These are phyloP conservation scores for Cyphellophora europaea DNA, from an alignment of 2,329 filamentous ascomycete species.

Conservation along the genomic window DNA sequence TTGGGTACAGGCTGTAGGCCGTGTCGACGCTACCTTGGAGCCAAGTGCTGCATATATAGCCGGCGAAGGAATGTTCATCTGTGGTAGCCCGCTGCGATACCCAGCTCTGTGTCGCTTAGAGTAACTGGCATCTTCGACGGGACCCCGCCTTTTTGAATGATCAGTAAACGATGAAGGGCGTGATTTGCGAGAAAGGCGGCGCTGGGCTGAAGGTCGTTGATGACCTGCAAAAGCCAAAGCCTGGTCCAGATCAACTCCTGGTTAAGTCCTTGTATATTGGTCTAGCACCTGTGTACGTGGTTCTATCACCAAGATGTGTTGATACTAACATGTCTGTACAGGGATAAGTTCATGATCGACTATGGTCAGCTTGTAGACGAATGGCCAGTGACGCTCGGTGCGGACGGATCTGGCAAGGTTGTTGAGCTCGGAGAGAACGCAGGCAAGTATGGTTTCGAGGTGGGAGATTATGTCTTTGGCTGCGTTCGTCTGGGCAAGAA, in stretches of 20 bases:
- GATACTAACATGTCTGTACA: slow-evolving; percentile 6
- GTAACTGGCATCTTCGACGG: too few relatives aligned
- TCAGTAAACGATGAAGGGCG: slow-evolving; percentile 19
- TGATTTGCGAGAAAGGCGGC: slow-evolving; percentile 9
- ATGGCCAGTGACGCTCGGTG: slow-evolving; percentile 24
- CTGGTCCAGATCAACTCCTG: slow-evolving; percentile 21
- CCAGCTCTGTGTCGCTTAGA: too few relatives aligned
- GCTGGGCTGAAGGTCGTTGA: slow-evolving; percentile 12
- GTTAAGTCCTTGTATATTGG: slow-evolving; percentile 24
- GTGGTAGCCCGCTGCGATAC: too few relatives aligned
- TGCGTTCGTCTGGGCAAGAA: slow-evolving; percentile 22
- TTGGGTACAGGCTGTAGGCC: too few relatives aligned
- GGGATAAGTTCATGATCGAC: slow-evolving; percentile 20
- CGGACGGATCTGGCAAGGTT: slow-evolving; percentile 22
- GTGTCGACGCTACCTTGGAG: too few relatives aligned
- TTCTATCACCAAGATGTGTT: neutral
- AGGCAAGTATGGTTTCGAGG: slow-evolving; percentile 19
- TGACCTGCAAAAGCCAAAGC: slow-evolving; percentile 19
- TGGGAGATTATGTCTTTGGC: slow-evolving; percentile 23
- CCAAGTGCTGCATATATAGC: too few relatives aligned
- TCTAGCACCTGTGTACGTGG: slow-evolving; percentile 24
- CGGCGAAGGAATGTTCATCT: too few relatives aligned
- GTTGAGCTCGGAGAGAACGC: slow-evolving; percentile 23
- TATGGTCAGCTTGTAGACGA: slow-evolving; percentile 21
- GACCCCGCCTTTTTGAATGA: too few relatives aligned